Evolutionary conservation across 192 early-diverging fungal genomes (phyloP), one percentile per base, ranked within the genome.

Genomic region (Physocladia obscura): DNA sequence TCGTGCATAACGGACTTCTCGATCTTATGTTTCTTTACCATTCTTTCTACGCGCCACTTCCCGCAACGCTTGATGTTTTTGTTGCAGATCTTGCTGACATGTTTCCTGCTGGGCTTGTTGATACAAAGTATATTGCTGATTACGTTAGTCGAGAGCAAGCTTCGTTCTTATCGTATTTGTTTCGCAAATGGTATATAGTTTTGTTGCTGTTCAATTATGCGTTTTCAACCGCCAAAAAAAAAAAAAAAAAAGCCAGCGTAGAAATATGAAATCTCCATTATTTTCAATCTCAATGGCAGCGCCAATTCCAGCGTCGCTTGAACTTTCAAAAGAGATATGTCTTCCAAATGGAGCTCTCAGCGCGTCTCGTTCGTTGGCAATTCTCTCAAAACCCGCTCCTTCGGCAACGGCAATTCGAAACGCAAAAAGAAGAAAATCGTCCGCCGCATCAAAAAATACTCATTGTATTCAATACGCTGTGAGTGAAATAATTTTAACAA

Each of bases 1-100:
- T 95, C 6, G 78, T 95, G 0, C 97, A 99, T 83, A 98, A 98
- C 74, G 97, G 96, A 0, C 79, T 97, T 22, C 78, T 96, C 31
- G 97, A 99, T 74, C 72, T 98, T 11, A 87, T 96, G 65, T 98
- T 94, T 74, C 56, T 99, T 8, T 98, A 98, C 75, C 88, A 95
- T 39, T 75, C 89, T 13, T 93, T 99, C 67, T 91, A 92, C 69
- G 89, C 91, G 0, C 77, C 82, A 32, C 77, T 98, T 29, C 97
- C 97, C 0, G 71, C 73, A 31, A 74, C 82, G 3, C 74, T 97
- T 49, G 74, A 77, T 38, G 80, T 81, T 0, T 95, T 98, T 76
- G 75, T 90, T 1, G 84, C 85, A 15, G 94, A 95, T 74, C 62
- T 97, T 17, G 65, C 64, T 17, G 84, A 87, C 34, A 91, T 93